Percentiles rank a stretch among this genome's conserved stretches.
phyloP scores from a whole-genome alignment of 306 rosid genomes.

The Senna tora region DNA sequence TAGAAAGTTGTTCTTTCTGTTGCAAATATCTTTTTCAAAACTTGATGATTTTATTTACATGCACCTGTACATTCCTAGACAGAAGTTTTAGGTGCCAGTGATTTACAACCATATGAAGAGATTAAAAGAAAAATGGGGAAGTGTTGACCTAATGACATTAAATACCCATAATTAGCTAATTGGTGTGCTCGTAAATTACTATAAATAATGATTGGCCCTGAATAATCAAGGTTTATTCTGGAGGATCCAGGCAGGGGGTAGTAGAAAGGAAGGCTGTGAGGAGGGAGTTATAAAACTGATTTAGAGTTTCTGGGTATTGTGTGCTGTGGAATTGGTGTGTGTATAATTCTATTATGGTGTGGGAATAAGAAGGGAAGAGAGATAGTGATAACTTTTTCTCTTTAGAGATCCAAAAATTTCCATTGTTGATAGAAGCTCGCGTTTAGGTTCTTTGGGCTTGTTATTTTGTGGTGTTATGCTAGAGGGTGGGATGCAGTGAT shows the following conservation, averaged over 20 bases:
- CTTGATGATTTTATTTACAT: constrained; percentile 18
- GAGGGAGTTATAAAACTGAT: neutral
- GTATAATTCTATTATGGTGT: neutral
- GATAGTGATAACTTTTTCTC: neutral
- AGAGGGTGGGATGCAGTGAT: neutral
- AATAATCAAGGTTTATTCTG: neutral
- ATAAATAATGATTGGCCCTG: neutral
- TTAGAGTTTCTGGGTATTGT: neutral
- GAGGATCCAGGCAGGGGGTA: neutral
- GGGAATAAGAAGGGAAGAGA: neutral
- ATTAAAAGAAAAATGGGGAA: neutral
- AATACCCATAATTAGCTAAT: neutral
- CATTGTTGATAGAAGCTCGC: neutral
- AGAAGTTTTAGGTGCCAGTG: neutral
- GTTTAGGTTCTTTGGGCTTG: neutral
- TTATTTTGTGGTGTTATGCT: neutral
- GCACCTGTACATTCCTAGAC: constrained; percentile 12
- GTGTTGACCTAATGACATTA: neutral
- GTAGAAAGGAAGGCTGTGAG: neutral
- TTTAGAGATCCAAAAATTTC: neutral
- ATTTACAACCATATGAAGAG: neutral
- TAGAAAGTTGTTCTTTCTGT: neutral
- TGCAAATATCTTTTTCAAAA: constrained; percentile 1
- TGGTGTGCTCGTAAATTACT: neutral
- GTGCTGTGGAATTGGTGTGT: neutral